Evolutionary conservation across 2,329 filamentous ascomycete species (phyloP).

Genomic region (Pseudogymnoascus pannorum): DNA sequence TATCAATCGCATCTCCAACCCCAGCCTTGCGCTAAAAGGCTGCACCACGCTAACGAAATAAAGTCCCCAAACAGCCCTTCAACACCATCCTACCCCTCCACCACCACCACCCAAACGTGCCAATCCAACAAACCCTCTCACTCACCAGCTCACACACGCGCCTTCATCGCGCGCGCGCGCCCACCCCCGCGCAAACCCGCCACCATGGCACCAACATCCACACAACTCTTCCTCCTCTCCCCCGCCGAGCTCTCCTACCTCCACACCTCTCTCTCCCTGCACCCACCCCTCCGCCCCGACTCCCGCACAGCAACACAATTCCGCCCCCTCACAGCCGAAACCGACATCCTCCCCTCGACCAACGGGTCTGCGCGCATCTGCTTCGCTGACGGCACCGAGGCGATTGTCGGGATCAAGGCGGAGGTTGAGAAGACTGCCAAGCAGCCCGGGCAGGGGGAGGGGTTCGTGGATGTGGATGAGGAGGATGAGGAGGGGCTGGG

Average conservation of each 20-base stretch:
- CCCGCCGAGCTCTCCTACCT: conserved; percentile 96
- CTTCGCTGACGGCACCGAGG: conserved; percentile 91
- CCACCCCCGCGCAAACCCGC: neutral
- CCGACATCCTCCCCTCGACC: conserved; percentile 77
- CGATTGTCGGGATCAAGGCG: conserved; percentile 90
- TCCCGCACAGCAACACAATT: conserved; percentile 78
- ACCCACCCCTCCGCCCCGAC: conserved; percentile 83
- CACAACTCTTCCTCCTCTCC: conserved; percentile 69
- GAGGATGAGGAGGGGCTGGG: conserved; percentile 32
- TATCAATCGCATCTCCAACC: neutral
- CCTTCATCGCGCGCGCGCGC: neutral
- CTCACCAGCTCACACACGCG: neutral
- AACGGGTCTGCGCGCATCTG: conserved; percentile 92
- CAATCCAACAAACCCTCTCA: neutral
- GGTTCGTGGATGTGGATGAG: conserved; percentile 29
- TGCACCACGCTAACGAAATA: conserved; percentile 4
- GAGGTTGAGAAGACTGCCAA: conserved; percentile 71
- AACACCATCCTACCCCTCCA: neutral
- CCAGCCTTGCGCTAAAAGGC: conserved; percentile 7
- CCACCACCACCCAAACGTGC: neutral
- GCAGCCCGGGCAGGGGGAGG: conserved; percentile 18
- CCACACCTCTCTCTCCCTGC: conserved; percentile 73
- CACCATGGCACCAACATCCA: conserved; percentile 48
- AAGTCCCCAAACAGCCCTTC: neutral
- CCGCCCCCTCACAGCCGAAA: conserved; percentile 83